phyloP scores from a whole-genome alignment of 2,329 filamentous ascomycete genomes.

The Neocatenulostroma microsporum region DNA sequence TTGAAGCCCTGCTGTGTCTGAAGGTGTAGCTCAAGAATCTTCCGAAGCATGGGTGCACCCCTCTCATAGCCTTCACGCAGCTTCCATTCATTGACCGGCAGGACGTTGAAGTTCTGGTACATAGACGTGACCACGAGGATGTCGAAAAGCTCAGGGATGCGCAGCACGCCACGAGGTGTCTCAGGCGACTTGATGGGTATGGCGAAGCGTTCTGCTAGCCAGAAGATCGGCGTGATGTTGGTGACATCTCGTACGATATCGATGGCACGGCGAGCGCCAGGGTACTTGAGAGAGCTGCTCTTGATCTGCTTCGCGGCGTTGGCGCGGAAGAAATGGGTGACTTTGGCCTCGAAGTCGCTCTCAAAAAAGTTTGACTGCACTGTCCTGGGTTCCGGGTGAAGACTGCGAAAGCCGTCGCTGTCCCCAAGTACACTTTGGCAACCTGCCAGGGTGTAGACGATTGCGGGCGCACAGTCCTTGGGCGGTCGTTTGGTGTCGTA shows the following conservation, averaged over 20 bases:
- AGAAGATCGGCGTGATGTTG: conserved; percentile 59
- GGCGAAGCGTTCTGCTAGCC: conserved; percentile 56
- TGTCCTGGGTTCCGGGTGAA: conserved; percentile 39
- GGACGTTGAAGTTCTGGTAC: conserved; percentile 49
- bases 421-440: conserved; percentile 46
- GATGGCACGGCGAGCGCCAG: conserved; percentile 39
- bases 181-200: conserved; percentile 58
- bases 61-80: conserved; percentile 40
- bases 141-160: conserved; percentile 41
- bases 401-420: conserved; percentile 41
- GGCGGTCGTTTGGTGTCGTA: conserved; percentile 41
- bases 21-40: conserved; percentile 39
- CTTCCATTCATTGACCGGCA: conserved; percentile 43
- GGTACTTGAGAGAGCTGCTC: conserved; percentile 40
- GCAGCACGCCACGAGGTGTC: conserved; percentile 50
- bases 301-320: conserved; percentile 40
- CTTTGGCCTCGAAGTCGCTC: conserved; percentile 37
- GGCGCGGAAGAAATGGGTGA: conserved; percentile 37
- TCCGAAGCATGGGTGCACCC: conserved; percentile 32
- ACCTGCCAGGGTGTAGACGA: conserved; percentile 44
- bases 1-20: conserved; percentile 36
- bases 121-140: conserved; percentile 40
- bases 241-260: conserved; percentile 58
- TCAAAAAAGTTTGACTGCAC: conserved; percentile 44
- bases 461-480: conserved; percentile 37